Base-by-base conservation (phyloP, 345 rosid genomes). In the Gossypium longicalyx region DNA sequence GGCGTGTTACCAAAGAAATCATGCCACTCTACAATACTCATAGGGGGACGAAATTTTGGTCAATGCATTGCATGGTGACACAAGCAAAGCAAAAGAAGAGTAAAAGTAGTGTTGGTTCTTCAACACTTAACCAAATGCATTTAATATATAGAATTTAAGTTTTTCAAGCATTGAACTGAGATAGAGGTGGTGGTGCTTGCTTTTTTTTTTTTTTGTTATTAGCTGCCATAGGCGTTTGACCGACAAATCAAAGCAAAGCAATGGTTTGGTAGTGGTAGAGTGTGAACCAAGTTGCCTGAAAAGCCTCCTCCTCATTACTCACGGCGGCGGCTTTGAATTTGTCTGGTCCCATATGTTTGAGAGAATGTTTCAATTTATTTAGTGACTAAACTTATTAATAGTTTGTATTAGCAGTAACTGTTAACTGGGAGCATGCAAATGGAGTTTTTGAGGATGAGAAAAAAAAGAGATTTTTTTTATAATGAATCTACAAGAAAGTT, bases 291-390 rank as follows among this genome's bases (percentile, higher is more conserved):
- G 58, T 51, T 69, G 45, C 60, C 52, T 27, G 52, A 52, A 70
- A 16, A 29, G 44, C 72, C 58, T 16, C 63, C 19, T 54, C 16
- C 72, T 60, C 60, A 52, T 70, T 2, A 51, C 60, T 51, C 60
- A n/a, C 60, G 73, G 25, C 60, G 73, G 47, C 25, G 59, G 73
- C 60, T 70, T 70, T 29, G 47, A 52, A 27, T 51, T 70, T 52
- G 47, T 20, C 22, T 20, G 0, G 29, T 70, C 41, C 7, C 41
- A 34, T 34, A 13, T 66, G 51, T 67, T 22, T 4, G 17, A 15
- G 34, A 45, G 53, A 66, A 66, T 48, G 51, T 9, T 48, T 3
- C 6, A 19, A 49, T 45, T 44, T 52, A 66, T 66, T 5, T 20
- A 5, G 70, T 66, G 11, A 45, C 22, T 1, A 12, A 20, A 66